Base-by-base conservation (phyloP, 2,329 filamentous ascomycete species). In the Boeremia exigua region DNA sequence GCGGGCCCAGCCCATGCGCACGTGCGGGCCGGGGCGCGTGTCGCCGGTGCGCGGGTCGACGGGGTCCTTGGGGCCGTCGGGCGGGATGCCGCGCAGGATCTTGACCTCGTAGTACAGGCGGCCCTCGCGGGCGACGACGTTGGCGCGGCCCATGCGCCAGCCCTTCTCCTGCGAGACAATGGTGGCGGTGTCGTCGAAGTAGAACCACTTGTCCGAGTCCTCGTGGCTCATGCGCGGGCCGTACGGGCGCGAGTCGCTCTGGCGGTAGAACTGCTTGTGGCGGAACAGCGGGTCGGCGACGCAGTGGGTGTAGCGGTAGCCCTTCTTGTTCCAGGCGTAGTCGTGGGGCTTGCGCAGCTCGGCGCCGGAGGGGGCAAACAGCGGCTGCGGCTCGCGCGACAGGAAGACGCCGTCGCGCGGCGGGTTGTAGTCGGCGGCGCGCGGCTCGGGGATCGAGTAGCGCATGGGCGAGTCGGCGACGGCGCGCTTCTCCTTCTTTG, bases 31-130 rank as follows among this genome's bases (percentile, higher is more conserved):
- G 83, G 90, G 68, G 80, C 82, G 47, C 1, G 69, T 70, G 43
- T 77, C 71, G 38, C 69, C 71, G 0, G 67, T 71, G 28, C 60
- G 66, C 3, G 74, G 69, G 58, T 75, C 71, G 2, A 68, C 57
- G 25, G 70, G 70, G 23, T 72, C 70, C 17, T 75, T 74, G 19
- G 78, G 77, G 6, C 77, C 79, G 40, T 75, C 68, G 45, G 76
- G 75, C 2, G 85, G 80, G 37, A 91, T 87, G 32, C 95, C 95
- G 62, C 88, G 86, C 9, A 93, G 88, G 49, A 99, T 86, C 69
- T 90, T 93, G 75, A 94, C 92, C 77, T 99, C 95, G 82, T 92
- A 99, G 75, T 96, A 99, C 81, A 91, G 92, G 29, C 90, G 86
- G 0, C 95, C 95, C 75, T 98, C 91, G 40, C 95, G 84, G 4